These are phyloP conservation scores for Cordia subcordata DNA, from an alignment of 257 asterid genomes.

Conservation along the genomic window DNA sequence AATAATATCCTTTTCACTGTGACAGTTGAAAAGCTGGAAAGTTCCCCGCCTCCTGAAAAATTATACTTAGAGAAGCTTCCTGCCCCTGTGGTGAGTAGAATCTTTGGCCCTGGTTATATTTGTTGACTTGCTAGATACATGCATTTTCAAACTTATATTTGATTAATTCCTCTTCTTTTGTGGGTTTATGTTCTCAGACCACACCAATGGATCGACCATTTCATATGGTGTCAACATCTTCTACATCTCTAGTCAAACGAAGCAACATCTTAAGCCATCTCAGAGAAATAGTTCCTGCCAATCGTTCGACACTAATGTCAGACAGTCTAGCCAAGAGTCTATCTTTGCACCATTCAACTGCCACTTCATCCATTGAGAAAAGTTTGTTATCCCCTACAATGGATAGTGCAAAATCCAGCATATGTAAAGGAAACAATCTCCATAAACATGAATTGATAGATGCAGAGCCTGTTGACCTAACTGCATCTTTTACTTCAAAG, in stretches of 20 bases:
- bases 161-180: slow-evolving; percentile 12
- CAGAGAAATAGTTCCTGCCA: slow-evolving; percentile 75
- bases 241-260: slow-evolving; percentile 36
- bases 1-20: slow-evolving; percentile 41
- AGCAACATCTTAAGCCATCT: slow-evolving; percentile 22
- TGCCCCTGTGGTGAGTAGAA: slow-evolving; percentile 41
- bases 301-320: slow-evolving; percentile 56
- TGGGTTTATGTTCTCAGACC: slow-evolving; percentile 26
- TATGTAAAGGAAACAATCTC: slow-evolving; percentile 6
- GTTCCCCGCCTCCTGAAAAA: slow-evolving; percentile 32
- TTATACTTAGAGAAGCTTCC: slow-evolving; percentile 36
- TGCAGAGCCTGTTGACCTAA: slow-evolving; percentile 33
- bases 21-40: slow-evolving; percentile 19
- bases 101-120: neutral
- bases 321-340: slow-evolving; percentile 34
- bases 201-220: slow-evolving; percentile 23
- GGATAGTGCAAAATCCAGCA: slow-evolving; percentile 14
- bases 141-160: neutral
- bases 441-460: slow-evolving; percentile 20
- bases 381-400: slow-evolving; percentile 27
- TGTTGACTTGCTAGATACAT: neutral
- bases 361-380: slow-evolving; percentile 23
- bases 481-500: slow-evolving; percentile 43
- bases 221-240: slow-evolving; percentile 23
- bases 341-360: slow-evolving; percentile 31